A percentile compares a stretch with the other conserved stretches of the same genome.
phyloP scores from a whole-genome alignment of 441 rosid genomes.

The Metrosideros polymorpha region DNA sequence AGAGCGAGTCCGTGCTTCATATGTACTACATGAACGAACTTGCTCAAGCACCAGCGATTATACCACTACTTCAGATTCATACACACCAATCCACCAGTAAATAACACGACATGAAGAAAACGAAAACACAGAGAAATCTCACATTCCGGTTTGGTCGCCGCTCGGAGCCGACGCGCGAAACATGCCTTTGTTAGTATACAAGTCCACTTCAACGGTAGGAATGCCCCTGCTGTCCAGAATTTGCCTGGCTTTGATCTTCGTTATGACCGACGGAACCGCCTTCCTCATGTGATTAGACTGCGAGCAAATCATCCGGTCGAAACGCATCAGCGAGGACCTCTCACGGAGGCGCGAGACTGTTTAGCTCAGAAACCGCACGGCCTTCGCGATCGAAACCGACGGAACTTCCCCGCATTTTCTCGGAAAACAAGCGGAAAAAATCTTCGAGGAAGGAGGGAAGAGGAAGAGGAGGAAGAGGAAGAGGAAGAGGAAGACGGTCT shows the following conservation, averaged over 20 bases:
- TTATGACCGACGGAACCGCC: conserved; percentile 73
- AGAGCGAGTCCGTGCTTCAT: background rate
- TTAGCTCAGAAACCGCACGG: background rate
- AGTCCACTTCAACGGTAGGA: conserved; percentile 92
- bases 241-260: conserved; percentile 81
- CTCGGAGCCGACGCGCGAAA: conserved; percentile 87
- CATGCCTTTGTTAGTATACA: conserved; percentile 81
- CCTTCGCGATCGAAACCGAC: background rate
- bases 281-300: conserved; percentile 96
- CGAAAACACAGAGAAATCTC: conserved; percentile 4
- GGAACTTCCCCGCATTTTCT: background rate
- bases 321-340: background rate
- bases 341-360: background rate
- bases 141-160: conserved; percentile 84
- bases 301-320: background rate
- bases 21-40: background rate
- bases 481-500: background rate
- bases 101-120: background rate
- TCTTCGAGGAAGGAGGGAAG: background rate
- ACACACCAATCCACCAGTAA: background rate
- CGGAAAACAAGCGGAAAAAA: background rate
- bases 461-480: background rate
- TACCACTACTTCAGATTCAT: background rate
- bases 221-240: conserved; percentile 92
- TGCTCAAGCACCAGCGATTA: background rate